Base-by-base conservation (phyloP, 2,329 filamentous ascomycete species). In the Alternaria infectoria region DNA sequence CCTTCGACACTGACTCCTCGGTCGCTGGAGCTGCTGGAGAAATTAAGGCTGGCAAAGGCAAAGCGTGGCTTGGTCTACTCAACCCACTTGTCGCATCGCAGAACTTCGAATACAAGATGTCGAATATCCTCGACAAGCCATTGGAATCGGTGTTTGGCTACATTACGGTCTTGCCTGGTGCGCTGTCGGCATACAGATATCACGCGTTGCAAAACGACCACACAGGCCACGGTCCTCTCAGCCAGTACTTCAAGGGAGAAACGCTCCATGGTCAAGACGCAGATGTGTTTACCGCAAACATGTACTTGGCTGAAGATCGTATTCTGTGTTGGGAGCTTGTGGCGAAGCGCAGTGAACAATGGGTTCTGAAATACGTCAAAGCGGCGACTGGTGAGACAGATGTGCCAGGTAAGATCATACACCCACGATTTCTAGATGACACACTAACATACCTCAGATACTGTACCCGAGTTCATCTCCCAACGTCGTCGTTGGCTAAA, bases 31-130 rank as follows among this genome's bases (percentile, higher is more conserved):
- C 96, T 25, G 97, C 96, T 68, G 96, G 96, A 69, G 96, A 99
- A 80, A 99, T 99, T 81, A 97, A 95, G 78, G 96, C 96, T 0
- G 97, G 97, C 82, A 97, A 97, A 79, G 96, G 96, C 8, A 93
- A 90, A 69, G 89, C 87, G 23, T 94, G 93, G 76, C 84, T 89
- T 6, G 93, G 95, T 66, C 86, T 99, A 15, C 84, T 99, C 49
- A 99, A 99, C 74, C 96, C 96, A 0, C 85, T 99, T 6, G 95
- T 99, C 15, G 96, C 96, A 0, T 97, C 93, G 49, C 96, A 99
- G 75, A 99, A 99, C 79, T 99, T 99, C 71, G 96, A 99, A 83
- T 99, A 99, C 85, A 99, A 99, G 81, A 97, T 99, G 93, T 97
- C 93, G 44, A 99, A 99, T 74, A 99, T 99, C 74, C 86, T 99